Conservation (phyloP, 2,329 filamentous ascomycete genomes). For the Hypoxylon sp. region DNA sequence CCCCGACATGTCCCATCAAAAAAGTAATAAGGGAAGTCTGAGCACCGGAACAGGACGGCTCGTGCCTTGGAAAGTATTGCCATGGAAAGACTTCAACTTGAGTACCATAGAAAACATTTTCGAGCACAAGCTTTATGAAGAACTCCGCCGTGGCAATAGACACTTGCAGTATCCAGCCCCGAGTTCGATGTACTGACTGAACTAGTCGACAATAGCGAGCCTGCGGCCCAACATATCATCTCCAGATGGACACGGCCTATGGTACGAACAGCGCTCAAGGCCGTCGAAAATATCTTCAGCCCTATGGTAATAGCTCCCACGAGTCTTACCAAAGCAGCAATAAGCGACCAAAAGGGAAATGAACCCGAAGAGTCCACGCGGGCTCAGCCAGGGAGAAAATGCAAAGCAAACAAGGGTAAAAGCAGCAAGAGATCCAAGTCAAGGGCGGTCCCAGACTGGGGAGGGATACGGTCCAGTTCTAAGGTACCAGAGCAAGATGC, state of each 20-base stretch:
- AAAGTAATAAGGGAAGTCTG: neutral
- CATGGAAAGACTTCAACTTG: conserved; percentile 9
- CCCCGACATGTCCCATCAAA: neutral
- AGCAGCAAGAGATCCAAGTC: neutral
- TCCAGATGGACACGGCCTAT: neutral
- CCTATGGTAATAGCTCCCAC: neutral
- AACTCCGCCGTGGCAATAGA: conserved; percentile 3
- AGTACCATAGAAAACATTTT: neutral
- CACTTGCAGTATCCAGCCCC: neutral
- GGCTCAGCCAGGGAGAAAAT: neutral
- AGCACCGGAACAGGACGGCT: neutral
- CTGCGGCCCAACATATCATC: neutral
- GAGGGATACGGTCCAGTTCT: neutral
- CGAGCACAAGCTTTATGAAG: neutral
- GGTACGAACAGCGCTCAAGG: neutral
- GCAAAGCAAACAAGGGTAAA: neutral
- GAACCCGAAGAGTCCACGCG: neutral
- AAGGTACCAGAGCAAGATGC: neutral
- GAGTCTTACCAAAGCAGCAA: neutral
- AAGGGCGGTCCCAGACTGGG: neutral
- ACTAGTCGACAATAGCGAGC: neutral
- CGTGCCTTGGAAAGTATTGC: neutral
- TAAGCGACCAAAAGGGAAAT: neutral
- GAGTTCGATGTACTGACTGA: neutral
- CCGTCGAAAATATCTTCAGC: neutral